These are phyloP conservation scores for Pichia terricola DNA, from an alignment of 1,139 yeast species.

Conservation along the genomic window DNA sequence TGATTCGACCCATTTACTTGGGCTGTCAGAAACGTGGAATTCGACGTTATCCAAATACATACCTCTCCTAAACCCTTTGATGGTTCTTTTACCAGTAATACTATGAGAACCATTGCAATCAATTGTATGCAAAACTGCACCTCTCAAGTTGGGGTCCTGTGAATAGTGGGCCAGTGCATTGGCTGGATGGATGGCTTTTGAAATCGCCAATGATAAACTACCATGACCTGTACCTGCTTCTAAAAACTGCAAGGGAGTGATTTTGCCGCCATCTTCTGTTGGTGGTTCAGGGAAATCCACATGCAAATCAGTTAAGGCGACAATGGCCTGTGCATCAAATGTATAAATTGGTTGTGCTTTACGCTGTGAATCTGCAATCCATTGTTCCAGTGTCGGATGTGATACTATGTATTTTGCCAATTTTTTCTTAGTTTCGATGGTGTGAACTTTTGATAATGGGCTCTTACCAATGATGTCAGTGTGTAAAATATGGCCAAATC, in stretches of 20 bases:
- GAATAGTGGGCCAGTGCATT: conserved; percentile 25
- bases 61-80: conserved; percentile 30
- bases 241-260: conserved; percentile 29
- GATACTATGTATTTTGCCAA: conserved; percentile 25
- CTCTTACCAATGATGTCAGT: conserved; percentile 27
- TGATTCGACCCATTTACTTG: conserved; percentile 29
- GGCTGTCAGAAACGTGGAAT: conserved; percentile 33
- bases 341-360: conserved; percentile 42
- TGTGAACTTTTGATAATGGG: conserved; percentile 16
- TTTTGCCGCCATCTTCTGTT: conserved; percentile 11
- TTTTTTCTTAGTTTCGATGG: conserved; percentile 15
- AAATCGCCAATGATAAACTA: conserved; percentile 35
- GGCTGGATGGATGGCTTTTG: conserved; percentile 33
- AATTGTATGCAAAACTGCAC: conserved; percentile 36
- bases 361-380: conserved; percentile 29
- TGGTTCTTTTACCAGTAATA: conserved; percentile 29
- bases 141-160: conserved; percentile 21
- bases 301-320: conserved; percentile 35
- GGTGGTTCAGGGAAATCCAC: conserved; percentile 30
- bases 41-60: conserved; percentile 33
- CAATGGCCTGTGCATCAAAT: conserved; percentile 37
- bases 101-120: conserved; percentile 32
- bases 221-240: conserved; percentile 50
- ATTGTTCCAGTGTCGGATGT: conserved; percentile 36
- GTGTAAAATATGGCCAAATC: conserved; percentile 28